phyloP scores from a whole-genome alignment of 345 rosid genomes.

The Stellera chamaejasme region DNA sequence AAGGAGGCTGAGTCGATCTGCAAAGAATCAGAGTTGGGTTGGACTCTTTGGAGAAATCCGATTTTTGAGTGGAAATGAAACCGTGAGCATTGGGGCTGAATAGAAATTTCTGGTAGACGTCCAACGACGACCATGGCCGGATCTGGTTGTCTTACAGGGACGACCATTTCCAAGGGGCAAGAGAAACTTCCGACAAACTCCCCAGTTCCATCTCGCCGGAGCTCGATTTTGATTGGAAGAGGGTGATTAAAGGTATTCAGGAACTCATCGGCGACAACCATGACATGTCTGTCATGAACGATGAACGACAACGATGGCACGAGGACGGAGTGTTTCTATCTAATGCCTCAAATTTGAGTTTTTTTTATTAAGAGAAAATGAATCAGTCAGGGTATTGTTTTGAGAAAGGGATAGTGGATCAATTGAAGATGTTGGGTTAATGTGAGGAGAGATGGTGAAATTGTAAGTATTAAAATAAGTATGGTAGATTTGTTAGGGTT shows the following conservation, averaged over 20 bases:
- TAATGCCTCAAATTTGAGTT: background rate
- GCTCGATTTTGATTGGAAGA: background rate
- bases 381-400: too few species aligned
- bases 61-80: too few species aligned
- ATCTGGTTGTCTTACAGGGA: conserved; percentile 14
- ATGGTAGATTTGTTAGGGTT: too few species aligned
- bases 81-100: too few species aligned
- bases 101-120: conserved; percentile 20
- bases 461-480: too few species aligned
- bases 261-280: conserved; percentile 12
- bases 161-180: conserved; percentile 17
- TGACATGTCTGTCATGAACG: background rate
- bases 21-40: too few species aligned
- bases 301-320: conserved; percentile 5
- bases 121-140: conserved; percentile 7
- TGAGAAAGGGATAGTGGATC: too few species aligned
- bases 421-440: too few species aligned
- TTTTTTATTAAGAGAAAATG: too few species aligned
- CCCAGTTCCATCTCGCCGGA: background rate
- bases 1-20: too few species aligned
- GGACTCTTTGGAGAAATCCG: too few species aligned
- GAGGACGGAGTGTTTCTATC: conserved; percentile 17
- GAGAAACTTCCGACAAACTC: background rate
- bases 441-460: too few species aligned
- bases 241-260: background rate